Evolutionary conservation across 1,284 basidiomycete species (phyloP).

Genomic region (Butyriboletus appendiculatus): DNA sequence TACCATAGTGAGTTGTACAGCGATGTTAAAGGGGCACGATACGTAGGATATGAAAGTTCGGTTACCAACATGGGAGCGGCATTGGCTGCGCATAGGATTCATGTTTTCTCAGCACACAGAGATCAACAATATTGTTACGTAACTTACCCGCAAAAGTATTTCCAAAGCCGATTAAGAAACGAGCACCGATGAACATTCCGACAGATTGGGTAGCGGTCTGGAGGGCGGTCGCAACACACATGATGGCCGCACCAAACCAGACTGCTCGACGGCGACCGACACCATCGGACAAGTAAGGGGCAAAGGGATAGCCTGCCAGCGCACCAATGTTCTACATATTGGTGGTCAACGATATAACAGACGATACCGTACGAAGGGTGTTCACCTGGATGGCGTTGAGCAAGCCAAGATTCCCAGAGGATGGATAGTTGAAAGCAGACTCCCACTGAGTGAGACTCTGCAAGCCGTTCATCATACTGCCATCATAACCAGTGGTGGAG

Average conservation of each 20-base stretch:
- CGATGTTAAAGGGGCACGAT: slow-evolving; percentile 72
- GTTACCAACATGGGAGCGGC: slow-evolving; percentile 76
- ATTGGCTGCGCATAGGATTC: slow-evolving; percentile 40
- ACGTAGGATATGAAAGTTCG: slow-evolving; percentile 75
- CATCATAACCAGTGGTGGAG: slow-evolving; percentile 77
- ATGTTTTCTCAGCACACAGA: neutral
- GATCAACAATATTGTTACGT: neutral
- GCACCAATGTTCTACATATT: slow-evolving; percentile 60
- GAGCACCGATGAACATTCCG: slow-evolving; percentile 81
- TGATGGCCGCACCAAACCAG: slow-evolving; percentile 63
- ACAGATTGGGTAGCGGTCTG: slow-evolving; percentile 74
- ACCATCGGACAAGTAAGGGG: slow-evolving; percentile 70
- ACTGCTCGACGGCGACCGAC: slow-evolving; percentile 64
- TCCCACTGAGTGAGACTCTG: slow-evolving; percentile 67
- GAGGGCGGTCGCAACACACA: slow-evolving; percentile 64
- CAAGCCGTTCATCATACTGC: slow-evolving; percentile 77
- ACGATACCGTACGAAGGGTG: slow-evolving; percentile 9
- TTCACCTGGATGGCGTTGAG: slow-evolving; percentile 75
- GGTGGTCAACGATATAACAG: slow-evolving; percentile 1
- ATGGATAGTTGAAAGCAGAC: slow-evolving; percentile 55
- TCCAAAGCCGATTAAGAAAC: slow-evolving; percentile 82
- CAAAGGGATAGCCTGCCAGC: slow-evolving; percentile 67
- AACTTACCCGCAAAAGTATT: slow-evolving; percentile 64
- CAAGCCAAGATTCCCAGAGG: slow-evolving; percentile 60
- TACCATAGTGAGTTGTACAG: slow-evolving; percentile 82